Evolutionary conservation across 805 yeast species (phyloP), one percentile per base, ranked within the genome.

Genomic region (Candida vaughaniae): DNA sequence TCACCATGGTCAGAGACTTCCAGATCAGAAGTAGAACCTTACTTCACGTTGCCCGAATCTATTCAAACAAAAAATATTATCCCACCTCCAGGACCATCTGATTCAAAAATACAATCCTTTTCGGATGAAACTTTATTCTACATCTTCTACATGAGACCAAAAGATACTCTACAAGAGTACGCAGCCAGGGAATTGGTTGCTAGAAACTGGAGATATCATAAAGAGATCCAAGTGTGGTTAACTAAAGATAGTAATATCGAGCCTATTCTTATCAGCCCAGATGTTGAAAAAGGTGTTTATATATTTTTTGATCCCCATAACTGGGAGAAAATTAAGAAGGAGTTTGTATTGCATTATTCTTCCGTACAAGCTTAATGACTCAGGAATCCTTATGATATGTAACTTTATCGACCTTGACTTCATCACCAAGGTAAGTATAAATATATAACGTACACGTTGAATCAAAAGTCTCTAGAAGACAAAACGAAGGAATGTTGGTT

Each of bases 1-100:
- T 85, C 95, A 3, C 99, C 99, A 9, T 91, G 99, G 98, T 73
- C 85, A 26, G 98, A 93, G 55, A 85, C 96, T 1, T 78, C 93
- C 6, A 73, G 95, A 51, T 81, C 90, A 36, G 90, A 85, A 47
- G 96, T 91, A 12, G 95, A 88, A 49, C 99, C 99, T 3, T 72
- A 75, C 39, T 90, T 78, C 58, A 67, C 62, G 31, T 66, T 80
- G 29, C 96, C 96, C 2, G 61, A 66, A 12, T 43, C 59, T 7
- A 60, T 67, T n/a, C 57, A 52, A 31, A 30, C 52, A 16, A 52
- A 54, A 25, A 61, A 55, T 41, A 62, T 68, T 9, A 45, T 51
- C 27, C 72, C 73, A 15, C 43, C 56, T 17, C 72, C 73, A 5
- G 73, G 57, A 18, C 67, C 73, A 2, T 64, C 72, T 43, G 73